Base-by-base conservation (phyloP, 1,284 basidiomycete species). In the Chondrostereum purpureum region DNA sequence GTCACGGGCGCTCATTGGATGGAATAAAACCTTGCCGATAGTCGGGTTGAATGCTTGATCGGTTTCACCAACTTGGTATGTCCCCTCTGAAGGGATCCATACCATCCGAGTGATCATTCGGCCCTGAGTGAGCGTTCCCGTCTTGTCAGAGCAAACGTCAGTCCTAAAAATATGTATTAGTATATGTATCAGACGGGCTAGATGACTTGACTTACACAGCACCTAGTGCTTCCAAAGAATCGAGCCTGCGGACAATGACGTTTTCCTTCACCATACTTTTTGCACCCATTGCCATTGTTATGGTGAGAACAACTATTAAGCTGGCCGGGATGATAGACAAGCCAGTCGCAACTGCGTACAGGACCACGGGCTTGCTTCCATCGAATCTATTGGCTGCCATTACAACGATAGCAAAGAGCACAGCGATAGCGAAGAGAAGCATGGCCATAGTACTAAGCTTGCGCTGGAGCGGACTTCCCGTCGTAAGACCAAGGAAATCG, bases 121-220 rank as follows among this genome's bases (percentile, higher is more conserved):
- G 4, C 77, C 76, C 58, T 48, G 65, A 0, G 80, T 83, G 14
- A 83, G 62, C 0, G 80, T 83, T 19, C 80, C 80, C 1, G 79
- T n/a, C n/a, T n/a, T n/a, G n/a, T n/a, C n/a, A n/a, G n/a, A n/a
- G n/a, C n/a, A n/a, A n/a, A n/a, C n/a, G n/a, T n/a, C n/a, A n/a
- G n/a, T n/a, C n/a, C n/a, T 82, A n/a, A n/a, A n/a, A 62, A 80
- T 81, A 60, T 81, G 78, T 16, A 72, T 77, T 57, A 78, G 82
- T 46, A 81, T 73, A 55, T 79, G 74, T 41, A 39, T 46, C 16
- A 5, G n/a, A n/a, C n/a, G n/a, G n/a, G n/a, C n/a, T n/a, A n/a
- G n/a, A n/a, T n/a, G n/a, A n/a, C n/a, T n/a, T n/a, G n/a, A n/a
- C n/a, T n/a, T n/a, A n/a, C n/a, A n/a, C n/a, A n/a, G n/a, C n/a